These are phyloP conservation scores for Moesziomyces sp. DNA, from an alignment of 1,284 basidiomycete species.

Conservation along the genomic window DNA sequence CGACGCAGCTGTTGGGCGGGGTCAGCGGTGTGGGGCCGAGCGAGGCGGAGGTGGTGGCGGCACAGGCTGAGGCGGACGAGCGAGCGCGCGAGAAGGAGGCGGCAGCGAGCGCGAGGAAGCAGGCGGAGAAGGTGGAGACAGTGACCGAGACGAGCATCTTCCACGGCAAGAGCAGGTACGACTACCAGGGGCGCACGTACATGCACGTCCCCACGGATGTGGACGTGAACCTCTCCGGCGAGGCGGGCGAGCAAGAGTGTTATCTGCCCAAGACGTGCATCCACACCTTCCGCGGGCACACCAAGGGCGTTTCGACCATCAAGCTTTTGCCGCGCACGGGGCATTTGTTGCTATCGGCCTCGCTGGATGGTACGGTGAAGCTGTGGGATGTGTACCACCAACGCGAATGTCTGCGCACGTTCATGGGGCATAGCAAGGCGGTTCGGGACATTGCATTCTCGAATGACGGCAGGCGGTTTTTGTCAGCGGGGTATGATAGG, in stretches of 20 bases:
- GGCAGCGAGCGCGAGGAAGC: slow-evolving; percentile 72
- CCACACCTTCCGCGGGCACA: slow-evolving; percentile 98
- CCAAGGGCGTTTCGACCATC: slow-evolving; percentile 92
- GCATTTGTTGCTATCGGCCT: slow-evolving; percentile 90
- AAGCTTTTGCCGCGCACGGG: slow-evolving; percentile 91
- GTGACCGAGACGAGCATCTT: slow-evolving; percentile 93
- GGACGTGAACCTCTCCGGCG: slow-evolving; percentile 77
- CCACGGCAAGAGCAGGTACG: slow-evolving; percentile 95
- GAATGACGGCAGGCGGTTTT: slow-evolving; percentile 87
- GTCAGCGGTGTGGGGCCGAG: slow-evolving; percentile 68
- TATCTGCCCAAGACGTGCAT: slow-evolving; percentile 95
- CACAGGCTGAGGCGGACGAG: slow-evolving; percentile 75
- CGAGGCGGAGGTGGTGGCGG: slow-evolving; percentile 75
- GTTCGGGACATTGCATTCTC: slow-evolving; percentile 96
- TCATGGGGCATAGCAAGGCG: slow-evolving; percentile 94
- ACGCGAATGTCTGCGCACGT: slow-evolving; percentile 94
- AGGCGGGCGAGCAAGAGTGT: slow-evolving; percentile 85
- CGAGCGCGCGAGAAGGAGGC: slow-evolving; percentile 71
- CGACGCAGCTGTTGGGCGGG: slow-evolving; percentile 64
- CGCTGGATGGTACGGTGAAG: slow-evolving; percentile 99
- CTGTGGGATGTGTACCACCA: slow-evolving; percentile 98
- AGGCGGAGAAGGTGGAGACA: slow-evolving; percentile 80
- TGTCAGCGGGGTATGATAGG: slow-evolving; percentile 93
- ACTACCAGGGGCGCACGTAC: slow-evolving; percentile 98
- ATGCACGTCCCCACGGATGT: slow-evolving; percentile 84